Base-by-base conservation (phyloP, 371 early-diverging fungal species). In the Mortierella sp. region DNA sequence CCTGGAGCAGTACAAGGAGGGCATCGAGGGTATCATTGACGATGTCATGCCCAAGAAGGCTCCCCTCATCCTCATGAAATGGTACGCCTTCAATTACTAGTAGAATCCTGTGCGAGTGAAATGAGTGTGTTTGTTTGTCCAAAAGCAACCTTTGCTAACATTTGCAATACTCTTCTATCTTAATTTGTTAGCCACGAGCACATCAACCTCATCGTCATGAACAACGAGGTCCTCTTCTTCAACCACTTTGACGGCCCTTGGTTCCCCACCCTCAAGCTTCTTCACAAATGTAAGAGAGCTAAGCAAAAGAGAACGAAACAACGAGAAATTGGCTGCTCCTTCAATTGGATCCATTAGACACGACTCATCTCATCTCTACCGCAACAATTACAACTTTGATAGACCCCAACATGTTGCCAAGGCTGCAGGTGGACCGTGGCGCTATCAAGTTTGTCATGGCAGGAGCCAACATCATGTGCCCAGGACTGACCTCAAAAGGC, bases 381-480 rank as follows among this genome's bases (percentile, higher is more conserved):
- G 10, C 39, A 9, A 45, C 48, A 45, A 64, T 45, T n/a, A 41
- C 47, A 53, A 67, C 55, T 43, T 52, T 22, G n/a, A 50, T 76
- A 96, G 96, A 94, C 89, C 99, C 99, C 0, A 93, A 92, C 85
- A 96, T 97, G 70, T 88, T 99, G 85, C 97, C 98, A 47, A 88
- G 89, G 44, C 86, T 98, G 66, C 97, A 97, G 80, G 98, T 98
- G 31, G 99, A 99, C 85, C 93, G 95, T 24, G 99, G 99, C 9
- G 99, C 99, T 37, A 98, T 99, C 83, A 99, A 98, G 89, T 98
- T 97, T 86, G 94, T 99, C 13, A 91, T 99, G 58, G 93, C 95
- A 5, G 98, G 98, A 6, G 99, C 99, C 64, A 95, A 97, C 81
- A 97, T 99, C 79, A 99, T 99, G 99, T 98, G 99, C 79, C 99